Conservation (phyloP, 1,284 basidiomycete species). For the Cystobasidiaceae sp. region DNA sequence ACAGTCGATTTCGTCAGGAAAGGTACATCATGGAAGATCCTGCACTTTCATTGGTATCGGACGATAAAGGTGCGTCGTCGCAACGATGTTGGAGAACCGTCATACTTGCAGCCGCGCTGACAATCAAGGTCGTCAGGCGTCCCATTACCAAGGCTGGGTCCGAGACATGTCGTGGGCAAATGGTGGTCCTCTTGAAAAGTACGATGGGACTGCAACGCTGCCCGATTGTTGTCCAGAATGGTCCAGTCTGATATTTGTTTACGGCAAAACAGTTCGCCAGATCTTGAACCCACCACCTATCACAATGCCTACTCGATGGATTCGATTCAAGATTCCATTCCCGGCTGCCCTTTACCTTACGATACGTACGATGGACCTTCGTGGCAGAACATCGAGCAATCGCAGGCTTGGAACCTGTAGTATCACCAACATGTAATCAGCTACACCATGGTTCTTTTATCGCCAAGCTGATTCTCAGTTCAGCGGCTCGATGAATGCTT, state of each 20-base stretch:
- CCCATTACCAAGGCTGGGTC: not conserved
- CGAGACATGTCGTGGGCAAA: not conserved
- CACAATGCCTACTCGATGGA: not conserved
- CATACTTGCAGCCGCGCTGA: not conserved
- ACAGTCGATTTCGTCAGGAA: not conserved
- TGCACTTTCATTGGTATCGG: not conserved
- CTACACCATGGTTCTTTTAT: too few species aligned
- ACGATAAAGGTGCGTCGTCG: not conserved
- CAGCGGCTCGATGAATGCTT: too few species aligned
- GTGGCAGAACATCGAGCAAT: not conserved
- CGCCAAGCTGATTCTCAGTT: too few species aligned
- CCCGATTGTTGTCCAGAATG: not conserved
- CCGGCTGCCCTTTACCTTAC: not conserved
- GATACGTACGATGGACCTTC: not conserved
- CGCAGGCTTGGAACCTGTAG: not conserved
- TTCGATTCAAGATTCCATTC: not conserved
- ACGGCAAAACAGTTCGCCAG: not conserved
- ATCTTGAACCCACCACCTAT: not conserved
- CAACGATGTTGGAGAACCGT: too few species aligned
- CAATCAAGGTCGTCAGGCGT: not conserved
- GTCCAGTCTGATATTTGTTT: not conserved
- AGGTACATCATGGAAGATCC: not conserved
- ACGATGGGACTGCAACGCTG: not conserved
- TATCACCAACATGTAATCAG: too few species aligned
- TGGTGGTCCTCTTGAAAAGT: not conserved